These are phyloP conservation scores for Pestalotiopsis sp. DNA, from an alignment of 2,329 filamentous ascomycete genomes.

Conservation along the genomic window DNA sequence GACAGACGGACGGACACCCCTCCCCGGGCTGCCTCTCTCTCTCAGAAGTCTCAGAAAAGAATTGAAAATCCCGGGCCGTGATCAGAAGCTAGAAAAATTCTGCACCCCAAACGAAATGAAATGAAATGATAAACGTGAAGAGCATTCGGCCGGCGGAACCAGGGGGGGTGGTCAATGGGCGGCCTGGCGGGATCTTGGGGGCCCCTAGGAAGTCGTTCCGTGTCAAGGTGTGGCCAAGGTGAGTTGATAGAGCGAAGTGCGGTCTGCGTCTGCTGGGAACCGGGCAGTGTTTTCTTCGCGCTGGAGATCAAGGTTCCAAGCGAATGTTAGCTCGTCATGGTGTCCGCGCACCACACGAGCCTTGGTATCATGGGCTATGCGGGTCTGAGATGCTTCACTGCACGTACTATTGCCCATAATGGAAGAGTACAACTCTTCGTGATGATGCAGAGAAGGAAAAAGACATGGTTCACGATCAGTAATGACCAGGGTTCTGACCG, in stretches of 20 bases:
- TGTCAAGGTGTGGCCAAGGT: background rate
- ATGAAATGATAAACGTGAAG: background rate
- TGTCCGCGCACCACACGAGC: background rate
- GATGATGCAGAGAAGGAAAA: background rate
- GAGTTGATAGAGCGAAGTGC: background rate
- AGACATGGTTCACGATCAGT: background rate
- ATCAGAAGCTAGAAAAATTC: background rate
- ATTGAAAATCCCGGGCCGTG: background rate
- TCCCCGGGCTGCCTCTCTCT: slow-evolving; percentile 1
- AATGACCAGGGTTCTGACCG: slow-evolving; percentile 12
- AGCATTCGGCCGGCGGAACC: background rate
- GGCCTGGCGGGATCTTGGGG: background rate
- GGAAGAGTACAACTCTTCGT: background rate
- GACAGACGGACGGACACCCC: slow-evolving; percentile 7
- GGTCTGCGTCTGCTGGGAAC: background rate
- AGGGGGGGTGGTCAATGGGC: background rate
- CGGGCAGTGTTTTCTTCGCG: background rate
- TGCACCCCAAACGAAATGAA: background rate
- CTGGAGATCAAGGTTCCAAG: background rate
- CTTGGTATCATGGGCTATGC: background rate
- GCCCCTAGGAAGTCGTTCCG: background rate
- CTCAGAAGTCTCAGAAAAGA: background rate
- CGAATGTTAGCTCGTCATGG: background rate
- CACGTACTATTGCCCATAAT: background rate
- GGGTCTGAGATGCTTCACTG: background rate